These are phyloP conservation scores for Aspergillus sp. DNA, from an alignment of 2,329 filamentous ascomycete species.

Conservation along the genomic window DNA sequence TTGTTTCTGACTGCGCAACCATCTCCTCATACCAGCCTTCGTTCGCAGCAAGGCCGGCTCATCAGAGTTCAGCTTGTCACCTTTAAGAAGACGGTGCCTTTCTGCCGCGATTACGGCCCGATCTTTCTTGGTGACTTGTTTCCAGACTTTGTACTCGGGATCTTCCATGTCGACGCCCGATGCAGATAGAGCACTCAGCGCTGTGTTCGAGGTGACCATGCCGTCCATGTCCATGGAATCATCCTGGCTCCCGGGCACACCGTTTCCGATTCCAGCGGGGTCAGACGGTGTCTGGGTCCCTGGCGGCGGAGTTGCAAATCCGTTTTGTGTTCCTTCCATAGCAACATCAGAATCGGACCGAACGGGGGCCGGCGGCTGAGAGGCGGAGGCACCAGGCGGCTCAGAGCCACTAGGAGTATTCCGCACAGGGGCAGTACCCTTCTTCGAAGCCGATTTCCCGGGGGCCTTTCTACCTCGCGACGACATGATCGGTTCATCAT, in stretches of 20 bases:
- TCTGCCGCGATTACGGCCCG: constrained; percentile 79
- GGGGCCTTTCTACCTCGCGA: constrained; percentile 85
- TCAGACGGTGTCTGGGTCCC: constrained; percentile 70
- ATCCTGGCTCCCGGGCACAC: constrained; percentile 57
- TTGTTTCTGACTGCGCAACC: constrained; percentile 64
- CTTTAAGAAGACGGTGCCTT: constrained; percentile 75
- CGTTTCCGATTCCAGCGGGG: constrained; percentile 57
- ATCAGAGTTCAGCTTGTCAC: constrained; percentile 74
- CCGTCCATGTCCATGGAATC: constrained; percentile 85
- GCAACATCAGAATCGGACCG: constrained; percentile 64
- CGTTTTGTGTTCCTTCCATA: constrained; percentile 69
- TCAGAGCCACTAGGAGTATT: constrained; percentile 71
- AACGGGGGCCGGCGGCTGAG: constrained; percentile 42
- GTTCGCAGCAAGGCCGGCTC: constrained; percentile 78
- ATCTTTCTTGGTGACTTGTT: constrained; percentile 96
- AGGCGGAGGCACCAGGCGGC: constrained; percentile 53
- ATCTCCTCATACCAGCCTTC: constrained; percentile 83
- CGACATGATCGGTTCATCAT: constrained; percentile 97
- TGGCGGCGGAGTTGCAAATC: constrained; percentile 72
- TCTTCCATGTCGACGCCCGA: constrained; percentile 83
- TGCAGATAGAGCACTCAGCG: constrained; percentile 56
- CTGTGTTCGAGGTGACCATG: constrained; percentile 56
- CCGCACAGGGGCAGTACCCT: constrained; percentile 54
- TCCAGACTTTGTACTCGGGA: constrained; percentile 91
- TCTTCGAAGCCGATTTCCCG: constrained; percentile 64